Percentiles rank a stretch among this genome's conserved stretches.
These are phyloP conservation scores for Aspergillus tanneri DNA, from an alignment of 2,329 filamentous ascomycete genomes.

Conservation along the genomic window DNA sequence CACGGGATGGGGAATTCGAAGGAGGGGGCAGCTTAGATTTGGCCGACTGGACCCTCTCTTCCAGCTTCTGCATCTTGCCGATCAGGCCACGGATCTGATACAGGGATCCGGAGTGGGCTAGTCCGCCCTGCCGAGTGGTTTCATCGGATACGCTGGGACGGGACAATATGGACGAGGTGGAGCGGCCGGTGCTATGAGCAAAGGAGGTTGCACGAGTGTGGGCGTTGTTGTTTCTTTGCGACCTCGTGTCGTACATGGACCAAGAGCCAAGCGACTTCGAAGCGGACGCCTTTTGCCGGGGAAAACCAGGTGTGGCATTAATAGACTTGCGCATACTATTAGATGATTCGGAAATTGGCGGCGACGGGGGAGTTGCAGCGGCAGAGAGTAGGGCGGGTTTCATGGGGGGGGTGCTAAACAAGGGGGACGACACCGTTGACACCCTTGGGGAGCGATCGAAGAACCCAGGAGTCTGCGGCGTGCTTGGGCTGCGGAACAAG, in stretches of 20 bases:
- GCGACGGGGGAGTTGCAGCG: conserved; percentile 82
- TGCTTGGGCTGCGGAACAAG: conserved; percentile 48
- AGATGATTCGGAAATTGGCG: conserved; percentile 86
- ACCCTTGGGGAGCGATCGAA: conserved; percentile 77
- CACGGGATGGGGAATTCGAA: conserved; percentile 70
- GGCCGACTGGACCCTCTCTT: conserved; percentile 86
- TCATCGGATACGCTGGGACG: conserved; percentile 35
- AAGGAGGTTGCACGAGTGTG: conserved; percentile 62
- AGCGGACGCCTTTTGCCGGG: conserved; percentile 45
- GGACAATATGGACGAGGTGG: conserved; percentile 46
- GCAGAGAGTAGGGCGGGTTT: conserved; percentile 66
- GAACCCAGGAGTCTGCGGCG: conserved; percentile 63
- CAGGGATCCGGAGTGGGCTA: conserved; percentile 69
- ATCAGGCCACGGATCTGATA: conserved; percentile 92
- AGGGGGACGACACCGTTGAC: conserved; percentile 82
- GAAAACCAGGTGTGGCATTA: conserved; percentile 51
- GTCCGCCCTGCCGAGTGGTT: conserved; percentile 42
- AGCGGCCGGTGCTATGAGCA: conserved; percentile 49
- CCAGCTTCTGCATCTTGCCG: conserved; percentile 94
- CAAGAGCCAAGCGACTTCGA: conserved; percentile 56
- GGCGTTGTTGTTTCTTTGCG: conserved; percentile 39
- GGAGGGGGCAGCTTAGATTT: conserved; percentile 89
- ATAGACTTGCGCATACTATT: conserved; percentile 56
- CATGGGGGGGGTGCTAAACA: conserved; percentile 79
- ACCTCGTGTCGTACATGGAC: conserved; percentile 47